Base-by-base conservation (phyloP, 768 basidiomycete species). In the Gymnopilus junonius region DNA sequence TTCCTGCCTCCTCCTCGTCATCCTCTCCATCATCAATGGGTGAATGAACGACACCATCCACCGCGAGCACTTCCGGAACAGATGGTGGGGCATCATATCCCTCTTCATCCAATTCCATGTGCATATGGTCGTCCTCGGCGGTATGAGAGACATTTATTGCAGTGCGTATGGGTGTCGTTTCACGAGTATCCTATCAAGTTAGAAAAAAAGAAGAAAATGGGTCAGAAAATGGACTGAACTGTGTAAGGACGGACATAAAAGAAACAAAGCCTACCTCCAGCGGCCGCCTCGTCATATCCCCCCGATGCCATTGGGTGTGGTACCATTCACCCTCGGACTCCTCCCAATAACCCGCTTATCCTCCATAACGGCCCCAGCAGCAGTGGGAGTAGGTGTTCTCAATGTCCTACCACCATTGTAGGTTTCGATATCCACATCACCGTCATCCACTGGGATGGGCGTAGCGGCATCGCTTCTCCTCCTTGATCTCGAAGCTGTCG, bases 11-110 rank as follows among this genome's bases (percentile, higher is more conserved):
- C 31, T 43, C 40, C 15, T 42, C 56, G 4, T 59, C 58, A 12
- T 37, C 58, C 20, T 34, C 17, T 27, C 55, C 61, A 14, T 34
- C 32, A 10, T 63, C 62, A 15, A 40, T 58, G 1, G 62, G 62
- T 4, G 62, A 63, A 35, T 63, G 62, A 29, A 58, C 48, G 17
- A 59, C 58, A 8, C 63, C 51, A 45, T 53, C 63, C 29, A 29
- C 14, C 8, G 37, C 12, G 46, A n/a, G 42, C 1, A 55, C 43
- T 10, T 40, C 43, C 2, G n/a, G 32, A 11, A 40, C 48, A 21
- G 42, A 32, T 8, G 34, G 8, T 51, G 51, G n/a, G 46, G 35
- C 4, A n/a, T 12, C 15, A 48, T 23, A 29, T 51, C 27, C 32
- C 1, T 25, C 45, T 23, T 43, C 20, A 1, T 51, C 48, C 29